Evolutionary conservation across 495 filamentous ascomycete genomes (phyloP).

Genomic region (Penicillium lagena): DNA sequence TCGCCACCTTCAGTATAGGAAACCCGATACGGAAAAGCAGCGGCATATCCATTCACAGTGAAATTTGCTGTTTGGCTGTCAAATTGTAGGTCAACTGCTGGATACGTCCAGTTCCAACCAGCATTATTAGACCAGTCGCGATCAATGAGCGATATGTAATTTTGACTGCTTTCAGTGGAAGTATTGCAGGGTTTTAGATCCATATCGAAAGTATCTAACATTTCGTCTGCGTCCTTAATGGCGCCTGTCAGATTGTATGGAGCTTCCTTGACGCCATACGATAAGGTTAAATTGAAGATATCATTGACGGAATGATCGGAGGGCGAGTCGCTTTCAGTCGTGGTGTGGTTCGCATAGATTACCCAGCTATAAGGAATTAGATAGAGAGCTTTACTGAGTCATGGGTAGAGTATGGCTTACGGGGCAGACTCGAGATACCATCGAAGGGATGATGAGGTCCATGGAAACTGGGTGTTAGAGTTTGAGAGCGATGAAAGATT

Average conservation of each 20-base stretch:
- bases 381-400: too few species aligned
- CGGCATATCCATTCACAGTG: conserved; percentile 5
- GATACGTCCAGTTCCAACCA: conserved; percentile 4
- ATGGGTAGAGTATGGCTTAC: neutral
- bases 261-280: neutral
- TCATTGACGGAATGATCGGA: neutral
- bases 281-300: conserved; percentile 5
- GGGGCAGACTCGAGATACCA: conserved; percentile 1
- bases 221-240: neutral
- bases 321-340: neutral
- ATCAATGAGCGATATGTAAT: neutral
- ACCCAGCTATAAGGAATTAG: neutral
- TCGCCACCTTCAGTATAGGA: too few species aligned
- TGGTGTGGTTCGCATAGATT: neutral
- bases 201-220: neutral
- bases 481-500: neutral
- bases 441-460: neutral
- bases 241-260: conserved; percentile 2
- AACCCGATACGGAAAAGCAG: neutral
- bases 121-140: neutral
- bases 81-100: conserved; percentile 2
- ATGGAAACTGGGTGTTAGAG: neutral
- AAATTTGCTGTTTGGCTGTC: conserved; percentile 7
- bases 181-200: neutral
- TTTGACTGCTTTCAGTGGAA: neutral